phyloP scores from a whole-genome alignment of 441 rosid species.

The Macaranga tanarius region DNA sequence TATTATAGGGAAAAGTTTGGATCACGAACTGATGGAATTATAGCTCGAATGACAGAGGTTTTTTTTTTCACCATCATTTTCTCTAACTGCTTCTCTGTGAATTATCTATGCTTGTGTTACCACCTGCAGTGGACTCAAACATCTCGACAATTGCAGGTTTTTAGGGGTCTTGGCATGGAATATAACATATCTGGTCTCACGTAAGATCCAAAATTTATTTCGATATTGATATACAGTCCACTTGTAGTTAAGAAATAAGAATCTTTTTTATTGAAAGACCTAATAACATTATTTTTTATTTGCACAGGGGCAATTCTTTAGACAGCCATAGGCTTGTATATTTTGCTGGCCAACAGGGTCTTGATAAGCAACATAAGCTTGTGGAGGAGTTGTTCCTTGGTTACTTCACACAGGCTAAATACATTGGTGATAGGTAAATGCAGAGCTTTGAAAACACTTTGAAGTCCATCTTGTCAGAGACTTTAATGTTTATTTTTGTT shows the following conservation, averaged over 20 bases:
- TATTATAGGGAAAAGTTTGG: slow-evolving; percentile 66
- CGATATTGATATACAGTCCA: neutral
- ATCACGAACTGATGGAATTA: slow-evolving; percentile 44
- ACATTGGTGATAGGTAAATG: slow-evolving; percentile 67
- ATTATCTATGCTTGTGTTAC: neutral
- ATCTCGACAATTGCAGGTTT: slow-evolving; percentile 41
- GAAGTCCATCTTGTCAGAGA: neutral
- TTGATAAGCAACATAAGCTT: slow-evolving; percentile 69
- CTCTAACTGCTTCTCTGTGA: neutral
- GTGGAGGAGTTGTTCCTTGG: slow-evolving; percentile 75
- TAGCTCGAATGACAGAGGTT: slow-evolving; percentile 67
- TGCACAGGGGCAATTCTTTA: slow-evolving; percentile 64
- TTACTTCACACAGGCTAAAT: slow-evolving; percentile 84
- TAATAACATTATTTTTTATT: slow-evolving; percentile 19
- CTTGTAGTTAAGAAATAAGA: neutral
- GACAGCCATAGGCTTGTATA: slow-evolving; percentile 89
- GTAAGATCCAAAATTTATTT: slow-evolving; percentile 38
- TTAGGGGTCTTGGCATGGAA: slow-evolving; percentile 53
- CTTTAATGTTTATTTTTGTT: neutral
- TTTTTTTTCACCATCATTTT: neutral
- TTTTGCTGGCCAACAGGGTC: slow-evolving; percentile 58
- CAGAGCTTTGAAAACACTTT: neutral
- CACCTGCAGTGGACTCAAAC: neutral
- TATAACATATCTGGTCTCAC: slow-evolving; percentile 60
- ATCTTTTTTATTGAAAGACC: neutral